A percentile compares a stretch with the other conserved stretches of the same genome.
Evolutionary conservation across 1,284 basidiomycete genomes (phyloP).

Genomic region (Ceratobasidium sp.): DNA sequence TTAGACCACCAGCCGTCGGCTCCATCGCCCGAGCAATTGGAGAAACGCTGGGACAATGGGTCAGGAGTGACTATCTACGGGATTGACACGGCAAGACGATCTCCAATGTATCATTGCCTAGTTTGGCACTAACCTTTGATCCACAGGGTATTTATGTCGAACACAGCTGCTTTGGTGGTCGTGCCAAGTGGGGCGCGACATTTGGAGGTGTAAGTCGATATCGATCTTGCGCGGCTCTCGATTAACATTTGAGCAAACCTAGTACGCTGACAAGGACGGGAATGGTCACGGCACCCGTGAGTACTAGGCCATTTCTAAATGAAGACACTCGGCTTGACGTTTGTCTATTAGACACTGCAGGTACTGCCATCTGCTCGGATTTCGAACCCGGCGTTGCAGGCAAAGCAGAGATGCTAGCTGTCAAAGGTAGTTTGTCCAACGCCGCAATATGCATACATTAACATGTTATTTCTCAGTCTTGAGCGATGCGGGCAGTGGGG

Average conservation of each 20-base stretch:
- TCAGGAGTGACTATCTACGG: not conserved
- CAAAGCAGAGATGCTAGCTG: constrained; percentile 89
- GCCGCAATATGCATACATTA: not conserved
- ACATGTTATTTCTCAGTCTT: constrained; percentile 68
- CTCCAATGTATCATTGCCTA: not conserved
- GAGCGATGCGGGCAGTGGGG: constrained; percentile 90
- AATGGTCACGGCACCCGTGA: constrained; percentile 27
- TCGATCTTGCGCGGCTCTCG: too few relatives aligned
- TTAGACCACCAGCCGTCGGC: not conserved
- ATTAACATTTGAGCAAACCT: not conserved
- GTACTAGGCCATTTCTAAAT: not conserved
- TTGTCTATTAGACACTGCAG: constrained; percentile 5
- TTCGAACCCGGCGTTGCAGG: not conserved
- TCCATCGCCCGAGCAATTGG: not conserved
- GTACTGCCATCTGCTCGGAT: not conserved
- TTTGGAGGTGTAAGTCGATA: constrained; percentile 1
- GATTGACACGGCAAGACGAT: constrained; percentile 14
- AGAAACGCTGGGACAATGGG: not conserved
- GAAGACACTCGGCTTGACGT: not conserved
- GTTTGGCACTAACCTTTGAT: not conserved
- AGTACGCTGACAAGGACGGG: constrained; percentile 30
- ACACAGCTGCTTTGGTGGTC: constrained; percentile 19
- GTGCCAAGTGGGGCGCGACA: constrained; percentile 24
- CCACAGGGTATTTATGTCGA: constrained; percentile 11
- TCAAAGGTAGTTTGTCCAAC: constrained; percentile 83